A percentile compares a stretch with the other conserved stretches of the same genome.
phyloP scores from a whole-genome alignment of 169 alveolate species.

The Cyclospora cayetanensis region DNA sequence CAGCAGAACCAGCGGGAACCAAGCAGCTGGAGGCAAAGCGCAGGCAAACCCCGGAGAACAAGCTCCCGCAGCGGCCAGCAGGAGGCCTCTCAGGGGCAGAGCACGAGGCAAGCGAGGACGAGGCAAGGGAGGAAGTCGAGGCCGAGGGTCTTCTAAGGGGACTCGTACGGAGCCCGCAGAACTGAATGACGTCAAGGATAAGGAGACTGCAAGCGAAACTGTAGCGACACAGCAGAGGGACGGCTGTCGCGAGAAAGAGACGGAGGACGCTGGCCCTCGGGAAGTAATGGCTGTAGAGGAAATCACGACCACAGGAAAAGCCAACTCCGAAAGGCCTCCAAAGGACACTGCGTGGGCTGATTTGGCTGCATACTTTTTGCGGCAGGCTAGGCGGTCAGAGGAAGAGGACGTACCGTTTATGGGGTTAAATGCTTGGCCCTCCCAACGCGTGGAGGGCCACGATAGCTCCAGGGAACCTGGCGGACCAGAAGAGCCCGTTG shows the following conservation, averaged over 20 bases:
- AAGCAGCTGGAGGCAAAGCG: background rate
- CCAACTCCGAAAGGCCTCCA: background rate
- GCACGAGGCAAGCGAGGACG: background rate
- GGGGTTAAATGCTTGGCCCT: too few relatives aligned
- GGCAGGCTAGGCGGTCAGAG: background rate
- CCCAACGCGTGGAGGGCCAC: too few relatives aligned
- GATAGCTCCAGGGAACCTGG: too few relatives aligned
- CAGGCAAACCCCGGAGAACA: background rate
- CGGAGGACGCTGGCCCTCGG: too few relatives aligned
- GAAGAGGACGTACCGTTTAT: too few relatives aligned
- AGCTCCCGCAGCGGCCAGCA: background rate
- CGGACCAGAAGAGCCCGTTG: too few relatives aligned
- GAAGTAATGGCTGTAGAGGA: too few relatives aligned
- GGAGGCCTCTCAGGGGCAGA: background rate
- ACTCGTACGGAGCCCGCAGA: background rate
- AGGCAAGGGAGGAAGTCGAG: background rate
- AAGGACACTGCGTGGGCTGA: background rate
- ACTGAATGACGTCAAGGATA: too few relatives aligned
- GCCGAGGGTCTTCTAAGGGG: background rate
- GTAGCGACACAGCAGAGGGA: too few relatives aligned
- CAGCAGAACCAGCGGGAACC: background rate
- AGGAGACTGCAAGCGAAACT: too few relatives aligned
- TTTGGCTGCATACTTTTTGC: background rate
- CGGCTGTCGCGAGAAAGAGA: too few relatives aligned
- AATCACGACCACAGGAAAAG: background rate